A percentile compares a stretch with the other conserved stretches of the same genome.
Conservation (phyloP, 148 eudicot species). For the Fagopyrum homotropicum region DNA sequence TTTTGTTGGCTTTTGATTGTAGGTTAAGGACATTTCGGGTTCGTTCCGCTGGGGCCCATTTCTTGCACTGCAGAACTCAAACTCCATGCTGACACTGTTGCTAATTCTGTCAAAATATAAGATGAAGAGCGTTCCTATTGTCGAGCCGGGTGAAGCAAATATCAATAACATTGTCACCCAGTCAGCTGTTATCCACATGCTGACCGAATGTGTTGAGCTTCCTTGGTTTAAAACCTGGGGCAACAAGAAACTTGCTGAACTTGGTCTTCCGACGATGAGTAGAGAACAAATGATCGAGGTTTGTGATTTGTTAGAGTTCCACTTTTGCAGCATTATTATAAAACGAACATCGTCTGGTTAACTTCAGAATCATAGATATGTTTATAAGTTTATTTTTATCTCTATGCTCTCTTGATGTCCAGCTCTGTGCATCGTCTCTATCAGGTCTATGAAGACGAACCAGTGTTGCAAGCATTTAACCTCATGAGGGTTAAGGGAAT, state of each 20-base stretch:
- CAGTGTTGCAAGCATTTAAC: constrained; percentile 85
- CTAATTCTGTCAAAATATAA: constrained; percentile 82
- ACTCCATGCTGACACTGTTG: constrained; percentile 84
- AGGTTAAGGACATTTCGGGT: constrained; percentile 90
- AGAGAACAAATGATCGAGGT: constrained; percentile 55
- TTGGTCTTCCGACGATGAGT: constrained; percentile 86
- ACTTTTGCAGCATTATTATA: background rate
- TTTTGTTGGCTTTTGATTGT: constrained; percentile 10
- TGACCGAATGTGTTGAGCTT: constrained; percentile 86
- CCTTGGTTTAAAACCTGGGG: constrained; percentile 97
- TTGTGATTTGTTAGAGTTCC: background rate
- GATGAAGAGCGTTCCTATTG: constrained; percentile 94
- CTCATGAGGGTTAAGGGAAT: constrained; percentile 76
- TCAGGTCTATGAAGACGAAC: constrained; percentile 83
- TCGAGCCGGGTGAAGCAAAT: constrained; percentile 67
- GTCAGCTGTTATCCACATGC: constrained; percentile 89
- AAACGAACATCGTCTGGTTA: background rate
- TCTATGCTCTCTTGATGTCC: background rate
- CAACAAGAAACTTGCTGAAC: constrained; percentile 53
- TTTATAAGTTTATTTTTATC: background rate
- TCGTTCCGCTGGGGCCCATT: constrained; percentile 97
- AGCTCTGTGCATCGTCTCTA: background rate
- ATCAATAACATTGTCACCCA: constrained; percentile 80
- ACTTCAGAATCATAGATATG: background rate
- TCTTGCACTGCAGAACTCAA: constrained; percentile 79